Percentiles rank a stretch among this genome's conserved stretches.
Evolutionary conservation across 805 yeast genomes (phyloP).

Genomic region (Candida boidinii): DNA sequence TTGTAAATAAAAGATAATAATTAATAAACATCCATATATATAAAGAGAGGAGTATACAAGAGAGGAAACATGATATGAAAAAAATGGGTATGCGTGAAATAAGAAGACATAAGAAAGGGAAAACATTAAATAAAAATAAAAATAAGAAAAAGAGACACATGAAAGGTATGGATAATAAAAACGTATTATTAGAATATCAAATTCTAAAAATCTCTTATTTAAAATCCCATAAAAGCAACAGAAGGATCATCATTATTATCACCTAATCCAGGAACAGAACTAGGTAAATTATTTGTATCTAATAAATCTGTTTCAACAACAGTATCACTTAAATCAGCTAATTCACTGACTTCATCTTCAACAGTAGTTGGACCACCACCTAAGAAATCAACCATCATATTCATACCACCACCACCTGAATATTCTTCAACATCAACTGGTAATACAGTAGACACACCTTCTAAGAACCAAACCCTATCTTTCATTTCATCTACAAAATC

Average conservation of each 20-base stretch:
- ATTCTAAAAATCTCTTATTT: too few relatives aligned
- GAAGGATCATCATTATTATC: conserved; percentile 29
- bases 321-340: conserved; percentile 11
- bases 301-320: conserved; percentile 36
- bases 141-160: too few relatives aligned
- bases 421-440: conserved; percentile 91
- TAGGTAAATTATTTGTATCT: conserved; percentile 49
- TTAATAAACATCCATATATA: too few relatives aligned
- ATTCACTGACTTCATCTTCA: conserved; percentile 16
- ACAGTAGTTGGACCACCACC: conserved; percentile 58
- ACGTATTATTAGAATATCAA: too few relatives aligned
- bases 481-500: conserved; percentile 81
- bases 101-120: too few relatives aligned
- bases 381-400: conserved; percentile 81
- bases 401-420: conserved; percentile 88
- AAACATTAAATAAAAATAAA: too few relatives aligned
- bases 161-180: too few relatives aligned
- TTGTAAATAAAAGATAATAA: too few relatives aligned
- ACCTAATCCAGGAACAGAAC: conserved; percentile 32
- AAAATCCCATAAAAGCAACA: conserved; percentile 17
- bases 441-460: conserved; percentile 80
- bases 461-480: conserved; percentile 87
- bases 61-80: too few relatives aligned
- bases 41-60: too few relatives aligned
- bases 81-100: too few relatives aligned